These are phyloP conservation scores for Ophiorrhiza pumila DNA, from an alignment of 257 asterid genomes.

Conservation along the genomic window DNA sequence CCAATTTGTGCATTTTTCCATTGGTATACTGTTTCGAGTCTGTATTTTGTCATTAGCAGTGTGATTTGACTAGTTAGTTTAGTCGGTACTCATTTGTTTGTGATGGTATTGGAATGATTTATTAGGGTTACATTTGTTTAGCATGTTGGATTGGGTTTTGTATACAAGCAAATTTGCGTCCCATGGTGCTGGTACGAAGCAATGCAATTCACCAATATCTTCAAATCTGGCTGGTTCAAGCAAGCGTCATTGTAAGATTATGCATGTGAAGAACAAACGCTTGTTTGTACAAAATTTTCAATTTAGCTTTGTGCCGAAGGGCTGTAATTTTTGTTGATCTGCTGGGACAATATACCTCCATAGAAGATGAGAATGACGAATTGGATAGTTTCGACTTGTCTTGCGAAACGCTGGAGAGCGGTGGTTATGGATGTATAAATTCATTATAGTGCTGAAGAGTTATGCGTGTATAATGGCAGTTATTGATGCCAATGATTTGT, in stretches of 20 bases:
- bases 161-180: not conserved
- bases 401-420: not conserved
- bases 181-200: too few relatives aligned
- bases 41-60: slow-evolving; percentile 6
- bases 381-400: too few relatives aligned
- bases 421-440: not conserved
- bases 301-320: too few relatives aligned
- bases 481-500: too few relatives aligned
- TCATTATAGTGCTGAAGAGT: too few relatives aligned
- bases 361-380: too few relatives aligned
- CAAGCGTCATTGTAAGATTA: not conserved
- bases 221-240: not conserved
- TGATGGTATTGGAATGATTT: not conserved
- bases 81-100: not conserved
- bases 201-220: too few relatives aligned
- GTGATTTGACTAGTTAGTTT: not conserved
- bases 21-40: not conserved
- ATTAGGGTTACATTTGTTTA: not conserved
- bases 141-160: not conserved
- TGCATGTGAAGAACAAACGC: too few relatives aligned
- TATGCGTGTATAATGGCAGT: too few relatives aligned
- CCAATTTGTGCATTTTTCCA: slow-evolving; percentile 17
- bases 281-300: too few relatives aligned
- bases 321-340: too few relatives aligned
- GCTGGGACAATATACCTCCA: too few relatives aligned